Evolutionary conservation across 176 grass and related monocot species (phyloP).

Genomic region (Aegilops umbellulata): DNA sequence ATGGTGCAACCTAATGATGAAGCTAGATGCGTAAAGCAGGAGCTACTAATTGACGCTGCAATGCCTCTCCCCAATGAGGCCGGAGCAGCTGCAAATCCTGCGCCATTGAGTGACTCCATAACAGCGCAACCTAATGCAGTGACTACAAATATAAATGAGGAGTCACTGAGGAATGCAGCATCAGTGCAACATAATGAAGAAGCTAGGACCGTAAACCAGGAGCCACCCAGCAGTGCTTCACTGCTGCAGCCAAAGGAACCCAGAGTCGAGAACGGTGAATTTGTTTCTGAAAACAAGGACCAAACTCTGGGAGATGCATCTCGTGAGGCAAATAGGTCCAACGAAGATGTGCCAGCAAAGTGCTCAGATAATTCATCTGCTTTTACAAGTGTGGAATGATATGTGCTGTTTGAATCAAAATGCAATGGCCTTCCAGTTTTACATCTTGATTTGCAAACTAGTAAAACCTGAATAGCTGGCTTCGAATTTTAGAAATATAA

Average conservation of each 20-base stretch:
- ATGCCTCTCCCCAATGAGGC: background rate
- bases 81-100: background rate
- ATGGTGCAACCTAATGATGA: background rate
- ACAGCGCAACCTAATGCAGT: background rate
- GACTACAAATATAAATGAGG: background rate
- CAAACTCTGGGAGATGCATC: background rate
- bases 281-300: background rate
- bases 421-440: background rate
- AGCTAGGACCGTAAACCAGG: background rate
- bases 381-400: background rate
- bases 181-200: background rate
- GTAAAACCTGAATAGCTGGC: background rate
- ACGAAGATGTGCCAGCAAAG: background rate
- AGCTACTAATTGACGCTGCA: background rate
- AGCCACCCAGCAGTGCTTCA: constrained; percentile 13
- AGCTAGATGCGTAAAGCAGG: background rate
- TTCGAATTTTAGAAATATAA: background rate
- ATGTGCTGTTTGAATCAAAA: constrained; percentile 10
- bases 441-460: background rate
- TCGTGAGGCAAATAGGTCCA: background rate
- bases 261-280: constrained; percentile 12
- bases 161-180: background rate
- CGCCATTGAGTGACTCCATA: background rate
- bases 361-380: background rate
- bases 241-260: constrained; percentile 1